phyloP scores from a whole-genome alignment of 805 yeast genomes.

The Yarrowia porcina region DNA sequence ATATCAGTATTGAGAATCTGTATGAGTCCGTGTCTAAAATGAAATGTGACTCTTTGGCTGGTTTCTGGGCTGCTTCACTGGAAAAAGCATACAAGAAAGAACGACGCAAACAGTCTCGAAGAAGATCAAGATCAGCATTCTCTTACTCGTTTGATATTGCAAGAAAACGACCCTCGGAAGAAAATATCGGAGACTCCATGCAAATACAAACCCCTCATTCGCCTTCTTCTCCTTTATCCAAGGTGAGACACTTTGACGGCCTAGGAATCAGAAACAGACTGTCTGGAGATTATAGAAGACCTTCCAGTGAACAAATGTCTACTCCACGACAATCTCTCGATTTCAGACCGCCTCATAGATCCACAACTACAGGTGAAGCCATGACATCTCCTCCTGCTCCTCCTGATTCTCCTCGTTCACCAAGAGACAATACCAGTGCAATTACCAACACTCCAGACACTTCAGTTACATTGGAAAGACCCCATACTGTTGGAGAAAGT shows the following conservation, averaged over 20 bases:
- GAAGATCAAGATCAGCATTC: neutral
- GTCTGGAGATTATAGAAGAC: conserved; percentile 8
- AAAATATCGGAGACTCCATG: neutral
- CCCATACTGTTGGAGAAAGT: conserved; percentile 7
- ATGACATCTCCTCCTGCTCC: conserved; percentile 6
- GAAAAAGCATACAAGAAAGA: conserved; percentile 46
- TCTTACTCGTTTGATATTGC: neutral
- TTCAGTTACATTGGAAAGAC: neutral
- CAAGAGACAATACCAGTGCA: neutral
- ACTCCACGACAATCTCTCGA: conserved; percentile 11
- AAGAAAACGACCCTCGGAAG: neutral
- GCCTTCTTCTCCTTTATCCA: conserved; percentile 1
- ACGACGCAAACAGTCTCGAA: conserved; percentile 1
- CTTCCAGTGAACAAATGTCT: conserved; percentile 19
- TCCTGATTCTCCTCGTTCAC: neutral
- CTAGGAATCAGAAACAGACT: conserved; percentile 21
- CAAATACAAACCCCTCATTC: neutral
- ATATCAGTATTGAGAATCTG: conserved; percentile 61
- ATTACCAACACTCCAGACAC: conserved; percentile 16
- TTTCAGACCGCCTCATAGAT: conserved; percentile 8
- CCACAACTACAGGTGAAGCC: conserved; percentile 7
- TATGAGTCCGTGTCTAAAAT: conserved; percentile 54
- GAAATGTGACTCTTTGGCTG: conserved; percentile 69
- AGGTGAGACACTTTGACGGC: neutral
- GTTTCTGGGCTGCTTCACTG: conserved; percentile 65